A percentile compares a stretch with the other conserved stretches of the same genome.
Evolutionary conservation across 306 rosid species (phyloP).

Genomic region (Spatholobus suberectus): DNA sequence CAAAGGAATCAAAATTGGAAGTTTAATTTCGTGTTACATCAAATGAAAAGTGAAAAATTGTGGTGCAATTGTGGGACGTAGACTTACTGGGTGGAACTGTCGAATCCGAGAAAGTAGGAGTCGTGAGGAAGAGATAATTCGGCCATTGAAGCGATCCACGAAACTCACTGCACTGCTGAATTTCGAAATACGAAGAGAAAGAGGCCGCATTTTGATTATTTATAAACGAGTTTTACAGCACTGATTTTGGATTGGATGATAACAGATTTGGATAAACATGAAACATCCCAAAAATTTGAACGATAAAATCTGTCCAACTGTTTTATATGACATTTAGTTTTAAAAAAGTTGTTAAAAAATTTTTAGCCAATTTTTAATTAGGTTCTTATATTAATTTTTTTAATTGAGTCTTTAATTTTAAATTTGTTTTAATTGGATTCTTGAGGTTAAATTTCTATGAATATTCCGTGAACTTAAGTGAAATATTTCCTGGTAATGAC

Average conservation of each 20-base stretch:
- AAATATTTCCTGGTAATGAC: no score
- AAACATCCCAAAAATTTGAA: neutral
- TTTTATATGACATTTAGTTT: no score
- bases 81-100: conserved; percentile 93
- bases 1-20: conserved; percentile 10
- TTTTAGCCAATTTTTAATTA: no score
- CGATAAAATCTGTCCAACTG: neutral
- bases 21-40: conserved; percentile 28
- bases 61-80: neutral
- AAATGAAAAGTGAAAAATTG: conserved; percentile 7
- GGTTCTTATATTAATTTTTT: no score
- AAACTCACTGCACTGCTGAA: neutral
- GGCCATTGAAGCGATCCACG: conserved; percentile 58
- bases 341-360: no score
- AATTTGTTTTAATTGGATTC: no score
- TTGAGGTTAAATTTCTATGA: no score
- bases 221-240: neutral
- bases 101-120: conserved; percentile 85
- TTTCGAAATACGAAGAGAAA: neutral
- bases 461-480: no score
- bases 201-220: neutral
- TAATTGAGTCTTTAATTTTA: no score
- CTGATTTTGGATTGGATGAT: conserved; percentile 22
- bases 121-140: conserved; percentile 66
- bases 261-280: conserved; percentile 33